These are phyloP conservation scores for Oryza glaberrima DNA, from an alignment of 176 grass and related monocot genomes.

Conservation along the genomic window DNA sequence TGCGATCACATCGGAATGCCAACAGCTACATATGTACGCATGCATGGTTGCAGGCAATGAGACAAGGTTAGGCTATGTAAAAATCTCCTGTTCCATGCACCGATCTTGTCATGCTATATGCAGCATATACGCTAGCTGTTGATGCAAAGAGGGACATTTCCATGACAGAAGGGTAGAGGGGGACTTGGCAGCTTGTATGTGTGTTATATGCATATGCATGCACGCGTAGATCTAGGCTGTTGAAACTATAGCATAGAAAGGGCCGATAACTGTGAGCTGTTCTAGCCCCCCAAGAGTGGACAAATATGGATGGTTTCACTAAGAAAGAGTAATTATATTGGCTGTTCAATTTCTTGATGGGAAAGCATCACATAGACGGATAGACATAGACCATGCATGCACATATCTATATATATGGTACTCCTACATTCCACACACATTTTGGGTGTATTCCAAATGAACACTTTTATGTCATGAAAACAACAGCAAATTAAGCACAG, in stretches of 20 bases:
- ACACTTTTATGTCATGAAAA: too few relatives aligned
- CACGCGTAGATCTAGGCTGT: neutral
- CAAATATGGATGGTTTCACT: neutral
- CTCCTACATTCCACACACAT: neutral
- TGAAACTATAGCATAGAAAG: neutral
- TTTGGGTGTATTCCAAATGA: too few relatives aligned
- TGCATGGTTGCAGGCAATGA: conserved; percentile 43
- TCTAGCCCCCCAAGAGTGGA: neutral
- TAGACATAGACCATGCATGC: neutral
- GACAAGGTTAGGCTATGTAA: conserved; percentile 58
- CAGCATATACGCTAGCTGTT: neutral
- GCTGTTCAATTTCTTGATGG: conserved; percentile 1
- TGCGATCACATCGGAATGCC: conserved; percentile 40
- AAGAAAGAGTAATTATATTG: neutral
- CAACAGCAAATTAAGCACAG: too few relatives aligned
- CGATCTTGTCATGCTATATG: conserved; percentile 52
- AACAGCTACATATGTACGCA: neutral
- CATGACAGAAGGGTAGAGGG: conserved; percentile 17
- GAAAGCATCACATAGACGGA: neutral
- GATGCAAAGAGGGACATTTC: conserved; percentile 34
- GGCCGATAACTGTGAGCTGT: conserved; percentile 51
- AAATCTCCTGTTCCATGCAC: conserved; percentile 37
- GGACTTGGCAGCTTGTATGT: conserved; percentile 11
- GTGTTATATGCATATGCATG: neutral
- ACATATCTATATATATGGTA: neutral